Conservation (phyloP, 768 basidiomycete genomes). For the Cystofilobasidium ferigula region DNA sequence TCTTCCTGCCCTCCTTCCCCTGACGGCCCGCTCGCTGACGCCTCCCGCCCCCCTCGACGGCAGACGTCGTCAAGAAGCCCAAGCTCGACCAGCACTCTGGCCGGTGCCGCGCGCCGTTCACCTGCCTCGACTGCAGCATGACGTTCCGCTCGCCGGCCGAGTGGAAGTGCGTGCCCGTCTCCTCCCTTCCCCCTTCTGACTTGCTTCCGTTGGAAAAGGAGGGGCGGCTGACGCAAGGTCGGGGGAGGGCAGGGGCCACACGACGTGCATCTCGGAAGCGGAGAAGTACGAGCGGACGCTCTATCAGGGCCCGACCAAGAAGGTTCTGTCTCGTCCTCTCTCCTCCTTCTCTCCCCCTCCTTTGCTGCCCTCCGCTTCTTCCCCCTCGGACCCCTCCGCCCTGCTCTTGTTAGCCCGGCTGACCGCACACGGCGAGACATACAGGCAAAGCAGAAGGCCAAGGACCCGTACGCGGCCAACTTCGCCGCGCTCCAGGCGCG, state of each 20-base stretch:
- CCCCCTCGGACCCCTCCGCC: not conserved
- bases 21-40: not conserved
- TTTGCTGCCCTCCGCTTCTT: not conserved
- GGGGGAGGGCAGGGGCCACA: constrained; percentile 14
- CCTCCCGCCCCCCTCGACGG: not conserved
- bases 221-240: not conserved
- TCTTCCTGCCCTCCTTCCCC: not conserved
- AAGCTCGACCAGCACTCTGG: constrained; percentile 24
- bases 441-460: constrained; percentile 14
- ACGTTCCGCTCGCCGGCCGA: constrained; percentile 17
- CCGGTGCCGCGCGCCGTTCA: constrained; percentile 25
- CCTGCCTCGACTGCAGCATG: constrained; percentile 26
- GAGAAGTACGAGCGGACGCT: constrained; percentile 26
- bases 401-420: not conserved
- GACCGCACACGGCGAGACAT: too few relatives aligned
- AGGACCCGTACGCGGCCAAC: constrained; percentile 24
- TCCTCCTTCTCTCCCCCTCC: not conserved
- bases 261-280: constrained; percentile 24
- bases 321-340: not conserved
- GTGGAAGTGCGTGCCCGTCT: constrained; percentile 14
- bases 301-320: constrained; percentile 19
- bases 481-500: constrained; percentile 16
- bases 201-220: not conserved
- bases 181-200: not conserved
- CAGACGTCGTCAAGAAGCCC: constrained; percentile 25